phyloP scores from a whole-genome alignment of 2,329 filamentous ascomycete species.

The Claviceps pazoutovae region DNA sequence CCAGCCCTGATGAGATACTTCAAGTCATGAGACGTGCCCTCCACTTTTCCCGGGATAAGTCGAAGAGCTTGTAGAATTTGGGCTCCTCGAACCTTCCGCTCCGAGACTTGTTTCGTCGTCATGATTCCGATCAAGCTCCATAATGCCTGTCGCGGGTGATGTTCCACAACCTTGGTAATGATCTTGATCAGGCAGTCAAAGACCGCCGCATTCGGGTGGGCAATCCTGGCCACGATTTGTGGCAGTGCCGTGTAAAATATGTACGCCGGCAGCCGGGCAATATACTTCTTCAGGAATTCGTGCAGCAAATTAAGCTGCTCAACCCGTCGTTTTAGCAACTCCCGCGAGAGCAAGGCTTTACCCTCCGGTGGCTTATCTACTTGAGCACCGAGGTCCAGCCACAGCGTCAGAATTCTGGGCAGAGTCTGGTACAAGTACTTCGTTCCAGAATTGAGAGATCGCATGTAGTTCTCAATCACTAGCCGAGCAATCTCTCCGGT shows the following conservation, averaged over 20 bases:
- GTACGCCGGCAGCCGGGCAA: conserved; percentile 56
- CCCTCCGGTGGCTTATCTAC: conserved; percentile 47
- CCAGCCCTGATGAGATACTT: conserved; percentile 61
- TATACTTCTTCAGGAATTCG: conserved; percentile 65
- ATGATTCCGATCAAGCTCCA: conserved; percentile 85
- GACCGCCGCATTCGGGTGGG: conserved; percentile 66
- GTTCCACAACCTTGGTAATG: conserved; percentile 70
- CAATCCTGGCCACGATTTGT: conserved; percentile 91
- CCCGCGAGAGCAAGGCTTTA: conserved; percentile 37
- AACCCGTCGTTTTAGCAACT: conserved; percentile 42
- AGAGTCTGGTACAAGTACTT: conserved; percentile 95
- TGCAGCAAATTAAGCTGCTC: conserved; percentile 58
- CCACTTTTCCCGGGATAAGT: conserved; percentile 34
- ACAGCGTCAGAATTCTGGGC: conserved; percentile 80
- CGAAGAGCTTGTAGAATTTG: conserved; percentile 38
- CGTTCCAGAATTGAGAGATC: conserved; percentile 74
- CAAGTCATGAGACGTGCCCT: conserved; percentile 43
- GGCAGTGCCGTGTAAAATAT: conserved; percentile 74
- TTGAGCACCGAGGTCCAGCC: conserved; percentile 79
- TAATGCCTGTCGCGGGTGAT: conserved; percentile 80
- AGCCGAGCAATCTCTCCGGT: conserved; percentile 76
- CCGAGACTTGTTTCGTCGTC: conserved; percentile 57
- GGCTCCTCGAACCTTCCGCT: conserved; percentile 44
- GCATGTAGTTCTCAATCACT: conserved; percentile 85
- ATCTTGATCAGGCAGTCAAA: conserved; percentile 66